Conservation (phyloP, 371 early-diverging fungal genomes). For the Mucor piriformis region DNA sequence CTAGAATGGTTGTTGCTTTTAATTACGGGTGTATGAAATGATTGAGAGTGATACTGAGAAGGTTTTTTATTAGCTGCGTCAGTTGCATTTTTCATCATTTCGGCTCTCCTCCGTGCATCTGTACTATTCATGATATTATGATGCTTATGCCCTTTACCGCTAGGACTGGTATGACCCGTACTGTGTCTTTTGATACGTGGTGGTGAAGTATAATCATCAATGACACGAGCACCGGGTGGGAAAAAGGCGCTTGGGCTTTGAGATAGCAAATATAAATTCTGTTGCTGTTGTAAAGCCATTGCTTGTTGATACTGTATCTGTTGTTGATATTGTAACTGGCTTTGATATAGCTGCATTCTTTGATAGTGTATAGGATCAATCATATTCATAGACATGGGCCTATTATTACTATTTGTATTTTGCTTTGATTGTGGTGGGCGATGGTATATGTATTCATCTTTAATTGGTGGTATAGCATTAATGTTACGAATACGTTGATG, state of each 20-base stretch:
- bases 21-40: background rate
- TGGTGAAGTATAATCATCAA: background rate
- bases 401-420: background rate
- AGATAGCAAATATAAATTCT: conserved; percentile 1
- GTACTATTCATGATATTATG: conserved; percentile 4
- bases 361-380: conserved; percentile 19
- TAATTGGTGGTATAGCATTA: background rate
- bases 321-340: conserved; percentile 8
- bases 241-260: background rate
- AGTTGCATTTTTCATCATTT: conserved; percentile 8
- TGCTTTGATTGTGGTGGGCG: background rate
- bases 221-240: background rate
- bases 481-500: background rate
- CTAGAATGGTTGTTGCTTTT: background rate
- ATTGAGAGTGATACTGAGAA: background rate
- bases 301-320: conserved; percentile 8
- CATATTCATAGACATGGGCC: background rate
- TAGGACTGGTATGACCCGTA: background rate
- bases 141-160: background rate
- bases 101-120: conserved; percentile 16
- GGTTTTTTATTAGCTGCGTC: background rate
- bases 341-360: conserved; percentile 4
- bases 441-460: background rate
- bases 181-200: background rate
- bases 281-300: conserved; percentile 6